These are phyloP conservation scores for Skeletonema costatum DNA, from an alignment of 108 stramenopile genomes.

Conservation along the genomic window DNA sequence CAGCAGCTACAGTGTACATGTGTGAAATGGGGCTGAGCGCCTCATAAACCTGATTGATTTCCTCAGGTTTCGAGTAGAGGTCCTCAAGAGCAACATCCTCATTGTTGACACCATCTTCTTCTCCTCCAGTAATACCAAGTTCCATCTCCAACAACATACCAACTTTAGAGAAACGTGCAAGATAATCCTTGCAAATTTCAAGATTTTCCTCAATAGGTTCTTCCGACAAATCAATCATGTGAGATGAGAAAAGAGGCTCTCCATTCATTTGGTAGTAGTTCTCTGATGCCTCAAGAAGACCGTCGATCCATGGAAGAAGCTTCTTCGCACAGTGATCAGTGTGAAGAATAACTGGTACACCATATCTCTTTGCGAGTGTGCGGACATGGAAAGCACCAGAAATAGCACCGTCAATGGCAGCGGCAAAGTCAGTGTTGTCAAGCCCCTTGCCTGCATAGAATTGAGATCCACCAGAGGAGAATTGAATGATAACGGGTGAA, in stretches of 20 bases:
- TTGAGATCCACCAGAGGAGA: conserved; percentile 75
- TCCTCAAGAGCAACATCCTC: conserved; percentile 70
- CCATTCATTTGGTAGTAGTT: conserved; percentile 74
- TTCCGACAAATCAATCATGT: conserved; percentile 95
- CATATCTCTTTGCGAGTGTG: conserved; percentile 89
- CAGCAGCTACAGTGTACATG: conserved; percentile 88
- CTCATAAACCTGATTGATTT: conserved; percentile 74
- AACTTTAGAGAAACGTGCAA: conserved; percentile 75
- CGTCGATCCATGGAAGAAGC: conserved; percentile 93
- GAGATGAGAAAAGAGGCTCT: conserved; percentile 91
- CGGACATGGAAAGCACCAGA: conserved; percentile 90
- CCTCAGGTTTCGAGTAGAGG: conserved; percentile 93
- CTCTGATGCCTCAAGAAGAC: conserved; percentile 77
- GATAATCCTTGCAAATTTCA: conserved; percentile 81
- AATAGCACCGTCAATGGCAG: conserved; percentile 86
- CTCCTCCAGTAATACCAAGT: conserved; percentile 93
- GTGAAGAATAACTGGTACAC: conserved; percentile 93
- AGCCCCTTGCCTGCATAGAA: conserved; percentile 91
- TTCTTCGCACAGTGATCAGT: conserved; percentile 91
- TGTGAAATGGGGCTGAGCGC: conserved; percentile 61
- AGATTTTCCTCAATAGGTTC: conserved; percentile 92
- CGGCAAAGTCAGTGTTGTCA: conserved; percentile 75
- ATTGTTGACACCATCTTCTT: conserved; percentile 95
- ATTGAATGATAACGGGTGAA: conserved; percentile 88
- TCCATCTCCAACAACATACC: conserved; percentile 90